phyloP scores from a whole-genome alignment of 2,329 filamentous ascomycete species.

The Basipetospora chlamydospora region DNA sequence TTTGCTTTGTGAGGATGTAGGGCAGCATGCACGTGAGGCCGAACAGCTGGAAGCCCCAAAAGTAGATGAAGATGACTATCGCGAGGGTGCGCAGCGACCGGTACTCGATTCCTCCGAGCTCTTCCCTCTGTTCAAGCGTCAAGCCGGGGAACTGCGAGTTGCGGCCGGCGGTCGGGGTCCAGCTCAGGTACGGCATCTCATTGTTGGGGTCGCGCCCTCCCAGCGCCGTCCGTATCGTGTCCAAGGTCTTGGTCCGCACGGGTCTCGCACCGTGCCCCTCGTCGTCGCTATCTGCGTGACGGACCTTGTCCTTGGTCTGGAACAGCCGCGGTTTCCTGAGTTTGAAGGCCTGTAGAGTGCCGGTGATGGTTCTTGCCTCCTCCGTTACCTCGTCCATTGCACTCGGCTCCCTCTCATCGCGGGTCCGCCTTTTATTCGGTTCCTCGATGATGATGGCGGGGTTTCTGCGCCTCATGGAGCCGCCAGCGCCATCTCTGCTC shows the following conservation, averaged over 20 bases:
- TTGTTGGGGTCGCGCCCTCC: background rate
- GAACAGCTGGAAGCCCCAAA: conserved; percentile 66
- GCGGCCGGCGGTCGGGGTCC: conserved; percentile 78
- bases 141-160: conserved; percentile 88
- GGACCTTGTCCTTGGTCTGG: conserved; percentile 21
- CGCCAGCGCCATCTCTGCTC: no score
- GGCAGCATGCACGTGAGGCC: conserved; percentile 60
- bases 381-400: conserved; percentile 23
- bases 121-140: conserved; percentile 81
- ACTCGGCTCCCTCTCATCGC: background rate
- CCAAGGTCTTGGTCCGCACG: background rate
- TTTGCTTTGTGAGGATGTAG: conserved; percentile 56
- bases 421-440: conserved; percentile 27
- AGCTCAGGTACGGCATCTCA: conserved; percentile 81
- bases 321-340: conserved; percentile 27
- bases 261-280: background rate
- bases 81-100: conserved; percentile 78
- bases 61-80: conserved; percentile 65
- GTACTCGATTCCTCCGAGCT: conserved; percentile 93
- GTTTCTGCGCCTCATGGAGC: conserved; percentile 34
- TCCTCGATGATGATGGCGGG: conserved; percentile 41
- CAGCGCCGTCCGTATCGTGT: background rate
- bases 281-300: conserved; percentile 15
- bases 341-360: conserved; percentile 25
- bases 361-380: conserved; percentile 25